A percentile compares a stretch with the other conserved stretches of the same genome.
phyloP scores from a whole-genome alignment of 2,329 filamentous ascomycete genomes.

The Diaporthe sp. region DNA sequence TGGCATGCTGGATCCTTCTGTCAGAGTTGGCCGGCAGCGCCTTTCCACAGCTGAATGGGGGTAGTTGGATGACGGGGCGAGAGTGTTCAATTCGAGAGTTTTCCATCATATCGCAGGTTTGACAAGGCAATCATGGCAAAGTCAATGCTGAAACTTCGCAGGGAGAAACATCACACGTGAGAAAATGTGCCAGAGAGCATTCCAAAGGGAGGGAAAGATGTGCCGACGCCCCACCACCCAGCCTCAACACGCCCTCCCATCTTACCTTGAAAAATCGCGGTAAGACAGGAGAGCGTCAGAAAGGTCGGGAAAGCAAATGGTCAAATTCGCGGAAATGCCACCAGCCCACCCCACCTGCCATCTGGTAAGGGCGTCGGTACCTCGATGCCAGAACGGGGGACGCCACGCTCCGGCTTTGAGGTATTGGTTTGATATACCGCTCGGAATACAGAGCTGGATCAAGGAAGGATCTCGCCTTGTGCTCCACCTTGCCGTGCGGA shows the following conservation, averaged over 20 bases:
- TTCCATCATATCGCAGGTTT: background rate
- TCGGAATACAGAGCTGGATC: slow-evolving; percentile 80
- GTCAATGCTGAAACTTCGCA: background rate
- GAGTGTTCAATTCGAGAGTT: background rate
- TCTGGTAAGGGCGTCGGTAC: slow-evolving; percentile 40
- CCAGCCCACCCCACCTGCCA: slow-evolving; percentile 48
- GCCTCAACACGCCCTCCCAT: slow-evolving; percentile 22
- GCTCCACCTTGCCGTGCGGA: slow-evolving; percentile 82
- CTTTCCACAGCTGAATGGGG: background rate
- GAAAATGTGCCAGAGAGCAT: background rate
- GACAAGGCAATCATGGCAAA: background rate
- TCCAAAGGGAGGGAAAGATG: slow-evolving; percentile 20
- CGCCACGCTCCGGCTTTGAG: slow-evolving; percentile 26
- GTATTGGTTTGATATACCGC: slow-evolving; percentile 69
- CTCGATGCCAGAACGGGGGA: slow-evolving; percentile 29
- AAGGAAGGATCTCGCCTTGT: slow-evolving; percentile 82
- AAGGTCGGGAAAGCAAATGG: slow-evolving; percentile 57
- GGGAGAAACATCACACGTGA: background rate
- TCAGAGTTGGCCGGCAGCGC: background rate
- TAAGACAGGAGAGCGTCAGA: slow-evolving; percentile 17
- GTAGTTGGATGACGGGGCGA: background rate
- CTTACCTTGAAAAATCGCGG: slow-evolving; percentile 37
- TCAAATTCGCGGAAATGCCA: slow-evolving; percentile 53
- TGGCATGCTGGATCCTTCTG: background rate
- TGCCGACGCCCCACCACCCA: slow-evolving; percentile 40